Conservation (phyloP, 345 rosid species). For the Hevea brasiliensis region DNA sequence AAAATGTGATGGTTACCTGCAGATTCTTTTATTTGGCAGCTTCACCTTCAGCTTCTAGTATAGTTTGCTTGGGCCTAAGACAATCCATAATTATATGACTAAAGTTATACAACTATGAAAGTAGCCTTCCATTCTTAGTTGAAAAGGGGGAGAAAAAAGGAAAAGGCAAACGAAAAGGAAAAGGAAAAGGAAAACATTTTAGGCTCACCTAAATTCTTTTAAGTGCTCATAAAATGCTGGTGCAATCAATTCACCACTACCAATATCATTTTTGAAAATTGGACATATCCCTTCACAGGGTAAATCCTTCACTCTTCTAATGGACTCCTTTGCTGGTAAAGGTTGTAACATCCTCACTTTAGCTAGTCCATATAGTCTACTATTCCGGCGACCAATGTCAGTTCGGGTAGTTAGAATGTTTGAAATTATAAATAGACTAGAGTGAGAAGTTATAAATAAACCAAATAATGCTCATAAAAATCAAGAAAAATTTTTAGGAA, state of each 20-base stretch:
- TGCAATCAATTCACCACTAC: conserved; percentile 82
- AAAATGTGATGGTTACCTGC: conserved; percentile 43
- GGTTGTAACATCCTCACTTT: too few species aligned
- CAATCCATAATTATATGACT: conserved; percentile 25
- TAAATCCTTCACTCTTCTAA: conserved; percentile 76
- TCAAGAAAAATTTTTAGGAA: too few species aligned
- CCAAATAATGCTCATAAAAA: too few species aligned
- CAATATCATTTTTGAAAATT: conserved; percentile 65
- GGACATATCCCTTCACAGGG: conserved; percentile 91
- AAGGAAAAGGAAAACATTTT: neutral
- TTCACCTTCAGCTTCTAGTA: conserved; percentile 96
- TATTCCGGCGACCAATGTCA: too few species aligned
- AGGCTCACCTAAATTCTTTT: conserved; percentile 70
- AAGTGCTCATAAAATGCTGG: conserved; percentile 88
- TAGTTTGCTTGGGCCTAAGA: conserved; percentile 91
- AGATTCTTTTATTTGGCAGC: conserved; percentile 70
- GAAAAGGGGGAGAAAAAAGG: neutral
- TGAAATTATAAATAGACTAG: too few species aligned
- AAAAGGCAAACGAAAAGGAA: too few species aligned
- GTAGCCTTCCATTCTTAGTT: neutral
- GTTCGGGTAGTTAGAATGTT: too few species aligned
- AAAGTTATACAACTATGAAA: conserved; percentile 3
- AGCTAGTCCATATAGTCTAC: too few species aligned
- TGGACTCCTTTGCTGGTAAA: conserved; percentile 80
- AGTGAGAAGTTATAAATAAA: too few species aligned